These are phyloP conservation scores for Mrakiaceae sp. DNA, from an alignment of 1,284 basidiomycete species.

Conservation along the genomic window DNA sequence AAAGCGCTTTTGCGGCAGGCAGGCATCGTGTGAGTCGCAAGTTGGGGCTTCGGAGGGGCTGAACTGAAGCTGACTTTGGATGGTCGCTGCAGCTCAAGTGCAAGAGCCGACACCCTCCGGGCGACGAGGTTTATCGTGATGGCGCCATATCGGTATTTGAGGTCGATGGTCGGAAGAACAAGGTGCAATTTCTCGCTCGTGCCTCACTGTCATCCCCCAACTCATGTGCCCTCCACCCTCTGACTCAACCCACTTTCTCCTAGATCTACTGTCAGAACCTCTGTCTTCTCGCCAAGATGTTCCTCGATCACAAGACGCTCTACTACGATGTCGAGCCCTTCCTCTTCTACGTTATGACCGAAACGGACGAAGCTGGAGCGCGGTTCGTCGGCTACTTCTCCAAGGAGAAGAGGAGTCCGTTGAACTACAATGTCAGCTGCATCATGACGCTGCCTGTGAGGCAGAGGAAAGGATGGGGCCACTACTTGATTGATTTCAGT, in stretches of 20 bases:
- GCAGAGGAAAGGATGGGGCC: conserved; percentile 90
- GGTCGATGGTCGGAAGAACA: conserved; percentile 96
- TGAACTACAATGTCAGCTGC: conserved; percentile 95
- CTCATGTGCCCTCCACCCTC: neutral
- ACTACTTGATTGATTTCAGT: conserved; percentile 94
- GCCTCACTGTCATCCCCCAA: neutral
- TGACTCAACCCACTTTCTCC: neutral
- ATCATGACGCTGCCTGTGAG: conserved; percentile 98
- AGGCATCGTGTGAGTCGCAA: conserved; percentile 64
- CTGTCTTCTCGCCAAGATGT: conserved; percentile 98
- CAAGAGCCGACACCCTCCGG: conserved; percentile 87
- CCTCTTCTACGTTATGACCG: conserved; percentile 95
- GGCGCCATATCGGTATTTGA: conserved; percentile 84
- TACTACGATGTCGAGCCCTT: conserved; percentile 99
- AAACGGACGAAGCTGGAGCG: conserved; percentile 76
- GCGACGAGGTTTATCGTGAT: conserved; percentile 96
- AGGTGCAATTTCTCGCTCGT: conserved; percentile 42
- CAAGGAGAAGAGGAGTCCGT: conserved; percentile 94
- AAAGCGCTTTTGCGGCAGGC: conserved; percentile 75
- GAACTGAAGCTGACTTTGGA: conserved; percentile 4
- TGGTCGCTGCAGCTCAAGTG: conserved; percentile 39
- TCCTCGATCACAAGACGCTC: conserved; percentile 96
- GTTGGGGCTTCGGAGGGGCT: too few species aligned
- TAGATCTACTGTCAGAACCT: conserved; percentile 98
- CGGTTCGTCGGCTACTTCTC: conserved; percentile 98